Percentiles rank a stretch among this genome's conserved stretches.
Evolutionary conservation across 768 basidiomycete species (phyloP).

Genomic region (Mrakia frigida): DNA sequence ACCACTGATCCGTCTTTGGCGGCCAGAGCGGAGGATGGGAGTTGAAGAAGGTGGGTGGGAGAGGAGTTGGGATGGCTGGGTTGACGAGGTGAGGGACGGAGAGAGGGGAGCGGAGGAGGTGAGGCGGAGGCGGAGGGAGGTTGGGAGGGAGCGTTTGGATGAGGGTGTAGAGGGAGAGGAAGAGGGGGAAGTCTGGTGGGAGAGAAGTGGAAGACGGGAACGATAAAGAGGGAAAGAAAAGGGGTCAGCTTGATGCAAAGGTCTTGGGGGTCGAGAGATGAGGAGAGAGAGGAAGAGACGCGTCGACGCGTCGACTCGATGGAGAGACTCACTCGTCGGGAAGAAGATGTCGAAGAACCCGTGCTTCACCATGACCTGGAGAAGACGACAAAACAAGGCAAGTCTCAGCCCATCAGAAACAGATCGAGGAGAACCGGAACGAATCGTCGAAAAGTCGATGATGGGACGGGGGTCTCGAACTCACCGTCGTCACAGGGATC

Average conservation of each 20-base stretch:
- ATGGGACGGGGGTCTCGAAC: neutral
- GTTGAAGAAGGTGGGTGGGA: constrained; percentile 56
- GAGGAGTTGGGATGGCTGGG: neutral
- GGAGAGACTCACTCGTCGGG: constrained; percentile 58
- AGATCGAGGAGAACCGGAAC: neutral
- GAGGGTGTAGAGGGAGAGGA: constrained; percentile 22
- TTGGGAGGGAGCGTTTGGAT: constrained; percentile 17
- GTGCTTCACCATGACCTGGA: constrained; percentile 64
- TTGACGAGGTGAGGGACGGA: constrained; percentile 49
- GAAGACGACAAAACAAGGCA: neutral
- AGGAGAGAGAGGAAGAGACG: neutral
- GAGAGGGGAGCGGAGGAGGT: constrained; percentile 44
- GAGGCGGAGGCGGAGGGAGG: neutral
- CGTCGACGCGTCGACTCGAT: neutral
- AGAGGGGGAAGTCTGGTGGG: constrained; percentile 43
- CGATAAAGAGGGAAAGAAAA: too few species aligned
- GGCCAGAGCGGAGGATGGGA: constrained; percentile 46
- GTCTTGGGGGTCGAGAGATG: neutral
- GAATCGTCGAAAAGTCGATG: too few species aligned
- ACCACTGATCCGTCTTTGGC: neutral
- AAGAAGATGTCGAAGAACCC: constrained; percentile 99
- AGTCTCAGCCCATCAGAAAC: neutral
- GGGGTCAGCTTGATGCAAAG: neutral
- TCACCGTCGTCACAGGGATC: constrained; percentile 78
- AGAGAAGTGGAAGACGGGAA: constrained; percentile 44